Evolutionary conservation across 2,329 filamentous ascomycete genomes (phyloP).

Genomic region (Rhinocladiella similis): DNA sequence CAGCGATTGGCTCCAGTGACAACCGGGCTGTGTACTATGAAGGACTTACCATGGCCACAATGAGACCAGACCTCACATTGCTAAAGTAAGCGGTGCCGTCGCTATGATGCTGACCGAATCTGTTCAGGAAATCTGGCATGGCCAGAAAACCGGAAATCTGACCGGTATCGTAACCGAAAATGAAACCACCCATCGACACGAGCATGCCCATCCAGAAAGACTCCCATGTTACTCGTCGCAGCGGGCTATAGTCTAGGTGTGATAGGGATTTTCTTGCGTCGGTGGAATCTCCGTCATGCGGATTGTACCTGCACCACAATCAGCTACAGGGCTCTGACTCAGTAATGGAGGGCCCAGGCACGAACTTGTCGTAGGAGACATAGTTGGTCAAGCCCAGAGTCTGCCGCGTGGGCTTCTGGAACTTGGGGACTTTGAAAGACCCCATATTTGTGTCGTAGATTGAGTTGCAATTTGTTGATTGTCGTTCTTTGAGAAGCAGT

Average conservation of each 20-base stretch:
- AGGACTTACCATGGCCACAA: slow-evolving; percentile 41
- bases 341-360: neutral
- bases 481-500: slow-evolving; percentile 4
- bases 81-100: slow-evolving; percentile 42
- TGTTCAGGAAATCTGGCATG: slow-evolving; percentile 41
- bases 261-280: slow-evolving; percentile 26
- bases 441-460: slow-evolving; percentile 14
- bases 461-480: slow-evolving; percentile 7
- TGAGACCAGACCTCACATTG: slow-evolving; percentile 44
- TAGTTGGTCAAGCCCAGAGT: slow-evolving; percentile 24
- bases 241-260: slow-evolving; percentile 29
- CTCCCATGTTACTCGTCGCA: slow-evolving; percentile 36
- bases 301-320: slow-evolving; percentile 13
- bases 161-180: slow-evolving; percentile 44
- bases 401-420: slow-evolving; percentile 21
- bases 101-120: slow-evolving; percentile 39
- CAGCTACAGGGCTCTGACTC: neutral
- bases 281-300: slow-evolving; percentile 15
- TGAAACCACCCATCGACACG: slow-evolving; percentile 49
- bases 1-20: neutral
- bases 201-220: slow-evolving; percentile 44
- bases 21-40: neutral
- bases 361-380: slow-evolving; percentile 24
- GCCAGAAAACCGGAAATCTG: slow-evolving; percentile 46
- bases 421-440: slow-evolving; percentile 17